phyloP scores from a whole-genome alignment of 2,329 filamentous ascomycete species.

The Xylaria sp. region DNA sequence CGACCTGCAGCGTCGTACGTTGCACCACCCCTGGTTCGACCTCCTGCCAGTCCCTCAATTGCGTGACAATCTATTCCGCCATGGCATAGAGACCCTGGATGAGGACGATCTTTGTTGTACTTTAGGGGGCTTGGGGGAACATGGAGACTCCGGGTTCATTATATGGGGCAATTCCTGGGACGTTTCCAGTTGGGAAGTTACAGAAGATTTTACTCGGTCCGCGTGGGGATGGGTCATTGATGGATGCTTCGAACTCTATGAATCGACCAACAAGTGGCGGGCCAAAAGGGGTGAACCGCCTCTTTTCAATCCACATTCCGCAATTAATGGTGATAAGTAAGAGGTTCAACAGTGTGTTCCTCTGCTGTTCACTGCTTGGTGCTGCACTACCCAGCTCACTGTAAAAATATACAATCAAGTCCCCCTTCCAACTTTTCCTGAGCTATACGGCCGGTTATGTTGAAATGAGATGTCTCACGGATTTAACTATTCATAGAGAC shows the following conservation, averaged over 20 bases:
- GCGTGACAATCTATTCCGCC: constrained; percentile 42
- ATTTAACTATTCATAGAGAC: no score
- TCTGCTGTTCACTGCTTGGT: not conserved
- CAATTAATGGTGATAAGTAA: not conserved
- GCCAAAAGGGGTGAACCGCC: constrained; percentile 26
- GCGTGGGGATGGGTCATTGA: constrained; percentile 22
- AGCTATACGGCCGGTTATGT: no score
- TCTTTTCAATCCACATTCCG: constrained; percentile 8
- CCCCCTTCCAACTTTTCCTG: no score
- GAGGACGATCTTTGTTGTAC: constrained; percentile 32
- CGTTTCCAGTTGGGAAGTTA: constrained; percentile 24
- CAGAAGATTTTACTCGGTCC: constrained; percentile 21
- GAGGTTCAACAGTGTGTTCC: no score
- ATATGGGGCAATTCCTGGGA: constrained; percentile 31
- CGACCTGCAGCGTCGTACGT: constrained; percentile 36
- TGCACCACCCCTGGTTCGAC: constrained; percentile 47
- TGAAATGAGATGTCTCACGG: no score
- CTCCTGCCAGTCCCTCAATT: constrained; percentile 44
- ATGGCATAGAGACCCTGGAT: constrained; percentile 16
- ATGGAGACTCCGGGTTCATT: constrained; percentile 13
- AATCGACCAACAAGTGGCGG: constrained; percentile 28
- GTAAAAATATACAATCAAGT: no score
- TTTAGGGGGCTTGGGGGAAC: not conserved
- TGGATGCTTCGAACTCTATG: constrained; percentile 23
- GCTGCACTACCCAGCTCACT: not conserved